phyloP scores from a whole-genome alignment of 352 stramenopile genomes.

The Phytopythium cucurbitacearum region DNA sequence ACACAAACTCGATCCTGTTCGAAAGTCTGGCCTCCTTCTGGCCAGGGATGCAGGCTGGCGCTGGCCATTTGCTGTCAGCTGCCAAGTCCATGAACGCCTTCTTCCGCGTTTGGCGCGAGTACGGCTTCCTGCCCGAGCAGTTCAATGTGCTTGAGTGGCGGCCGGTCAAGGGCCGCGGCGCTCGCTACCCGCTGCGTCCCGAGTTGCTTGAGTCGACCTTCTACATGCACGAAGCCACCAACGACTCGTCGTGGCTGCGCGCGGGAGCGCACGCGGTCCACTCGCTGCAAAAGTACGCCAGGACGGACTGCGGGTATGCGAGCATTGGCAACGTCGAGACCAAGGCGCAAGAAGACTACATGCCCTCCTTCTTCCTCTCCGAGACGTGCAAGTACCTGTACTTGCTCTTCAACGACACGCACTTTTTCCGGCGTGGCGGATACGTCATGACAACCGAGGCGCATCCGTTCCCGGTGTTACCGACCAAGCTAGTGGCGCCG shows the following conservation, averaged over 20 bases:
- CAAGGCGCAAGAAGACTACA: slow-evolving; percentile 92
- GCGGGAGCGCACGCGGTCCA: slow-evolving; percentile 78
- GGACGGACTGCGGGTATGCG: slow-evolving; percentile 92
- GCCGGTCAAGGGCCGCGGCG: slow-evolving; percentile 36
- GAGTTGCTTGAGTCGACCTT: slow-evolving; percentile 98
- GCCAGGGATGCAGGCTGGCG: slow-evolving; percentile 94
- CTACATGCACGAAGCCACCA: slow-evolving; percentile 92
- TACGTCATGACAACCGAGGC: slow-evolving; percentile 97
- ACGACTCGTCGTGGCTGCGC: slow-evolving; percentile 76
- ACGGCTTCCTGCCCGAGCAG: slow-evolving; percentile 95
- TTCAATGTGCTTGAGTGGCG: slow-evolving; percentile 90
- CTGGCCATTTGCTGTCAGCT: slow-evolving; percentile 86
- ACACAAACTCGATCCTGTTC: slow-evolving; percentile 45
- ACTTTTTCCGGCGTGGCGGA: slow-evolving; percentile 84
- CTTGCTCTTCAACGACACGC: slow-evolving; percentile 92
- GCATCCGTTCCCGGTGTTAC: slow-evolving; percentile 89
- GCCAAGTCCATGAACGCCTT: slow-evolving; percentile 92
- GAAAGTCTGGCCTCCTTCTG: slow-evolving; percentile 95
- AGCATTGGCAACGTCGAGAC: slow-evolving; percentile 84
- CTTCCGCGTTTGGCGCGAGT: slow-evolving; percentile 93
- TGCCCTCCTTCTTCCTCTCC: slow-evolving; percentile 98
- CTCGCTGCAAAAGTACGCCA: slow-evolving; percentile 88
- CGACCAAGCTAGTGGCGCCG: slow-evolving; percentile 34
- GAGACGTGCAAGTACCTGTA: slow-evolving; percentile 99
- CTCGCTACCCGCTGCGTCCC: slow-evolving; percentile 92